phyloP scores from a whole-genome alignment of 192 early-diverging fungal genomes.

The Rhizophagus sp. region DNA sequence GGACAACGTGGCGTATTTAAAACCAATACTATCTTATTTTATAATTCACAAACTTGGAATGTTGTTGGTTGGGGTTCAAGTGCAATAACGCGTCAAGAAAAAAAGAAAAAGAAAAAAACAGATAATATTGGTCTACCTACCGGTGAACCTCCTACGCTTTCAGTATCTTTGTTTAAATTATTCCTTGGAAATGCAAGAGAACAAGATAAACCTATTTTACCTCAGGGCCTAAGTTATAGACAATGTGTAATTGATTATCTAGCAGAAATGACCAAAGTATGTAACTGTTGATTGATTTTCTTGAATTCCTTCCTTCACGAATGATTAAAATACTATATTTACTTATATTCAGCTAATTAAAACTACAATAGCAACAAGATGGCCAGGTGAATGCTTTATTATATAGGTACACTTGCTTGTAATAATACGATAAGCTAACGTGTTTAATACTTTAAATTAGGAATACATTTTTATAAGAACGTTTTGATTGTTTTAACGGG shows the following conservation, averaged over 20 bases:
- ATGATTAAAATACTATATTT: neutral
- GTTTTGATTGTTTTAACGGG: neutral
- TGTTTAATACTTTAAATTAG: neutral
- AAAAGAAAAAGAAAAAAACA: slow-evolving; percentile 16
- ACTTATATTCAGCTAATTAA: slow-evolving; percentile 4
- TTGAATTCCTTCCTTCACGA: neutral
- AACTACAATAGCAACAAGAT: slow-evolving; percentile 14
- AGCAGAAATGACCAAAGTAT: slow-evolving; percentile 21
- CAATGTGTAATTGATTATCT: slow-evolving; percentile 18
- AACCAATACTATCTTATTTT: slow-evolving; percentile 12
- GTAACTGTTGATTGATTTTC: neutral
- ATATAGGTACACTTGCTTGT: neutral
- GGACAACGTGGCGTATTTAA: slow-evolving; percentile 25
- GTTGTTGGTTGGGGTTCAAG: neutral
- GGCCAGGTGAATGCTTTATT: slow-evolving; percentile 9
- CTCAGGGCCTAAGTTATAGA: slow-evolving; percentile 1
- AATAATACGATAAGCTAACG: neutral
- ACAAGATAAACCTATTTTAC: slow-evolving; percentile 12
- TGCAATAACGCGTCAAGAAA: neutral
- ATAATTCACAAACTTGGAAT: slow-evolving; percentile 5
- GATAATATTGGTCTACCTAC: neutral
- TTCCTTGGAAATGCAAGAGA: neutral
- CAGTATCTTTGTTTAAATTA: slow-evolving; percentile 19
- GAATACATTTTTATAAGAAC: neutral
- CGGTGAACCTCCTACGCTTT: neutral